Conservation (phyloP, 805 yeast genomes). For the Blastobotrys chiropterorum region DNA sequence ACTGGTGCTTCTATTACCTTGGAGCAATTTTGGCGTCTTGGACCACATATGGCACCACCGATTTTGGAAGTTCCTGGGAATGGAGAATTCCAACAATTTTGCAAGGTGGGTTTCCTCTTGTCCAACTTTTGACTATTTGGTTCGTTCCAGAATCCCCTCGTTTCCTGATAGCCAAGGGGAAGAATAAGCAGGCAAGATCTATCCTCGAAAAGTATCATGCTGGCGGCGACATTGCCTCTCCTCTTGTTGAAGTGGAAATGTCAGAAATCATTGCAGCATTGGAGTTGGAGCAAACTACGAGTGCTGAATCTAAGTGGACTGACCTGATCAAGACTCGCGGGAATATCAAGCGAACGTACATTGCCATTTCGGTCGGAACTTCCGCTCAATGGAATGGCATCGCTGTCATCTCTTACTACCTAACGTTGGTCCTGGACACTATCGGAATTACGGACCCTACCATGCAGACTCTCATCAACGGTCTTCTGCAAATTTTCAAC, state of each 20-base stretch:
- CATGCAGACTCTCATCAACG: constrained; percentile 15
- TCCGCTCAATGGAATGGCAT: constrained; percentile 13
- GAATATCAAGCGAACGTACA: constrained; percentile 9
- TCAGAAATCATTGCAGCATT: constrained; percentile 14
- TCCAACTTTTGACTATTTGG: constrained; percentile 43
- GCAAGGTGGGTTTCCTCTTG: constrained; percentile 55
- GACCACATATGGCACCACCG: constrained; percentile 59
- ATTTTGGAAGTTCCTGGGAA: constrained; percentile 34
- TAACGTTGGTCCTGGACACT: constrained; percentile 43
- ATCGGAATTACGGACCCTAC: constrained; percentile 42
- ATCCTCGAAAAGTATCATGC: constrained; percentile 21
- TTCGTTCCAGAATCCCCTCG: constrained; percentile 68
- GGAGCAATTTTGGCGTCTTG: constrained; percentile 75
- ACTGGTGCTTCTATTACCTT: constrained; percentile 62
- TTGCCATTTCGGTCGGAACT: constrained; percentile 5
- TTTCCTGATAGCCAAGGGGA: constrained; percentile 63
- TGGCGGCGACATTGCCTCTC: constrained; percentile 3
- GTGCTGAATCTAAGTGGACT: constrained; percentile 14
- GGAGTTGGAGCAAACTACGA: constrained; percentile 13
- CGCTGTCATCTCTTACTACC: constrained; percentile 34
- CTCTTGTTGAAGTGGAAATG: constrained; percentile 14
- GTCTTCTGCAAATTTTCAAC: constrained; percentile 10
- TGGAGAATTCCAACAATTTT: constrained; percentile 76
- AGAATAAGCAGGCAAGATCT: constrained; percentile 38
- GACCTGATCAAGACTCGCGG: constrained; percentile 10